Percentiles rank a stretch among this genome's conserved stretches.
Conservation (phyloP, 192 early-diverging fungal species). For the Rhizoclosmatium globosum region DNA sequence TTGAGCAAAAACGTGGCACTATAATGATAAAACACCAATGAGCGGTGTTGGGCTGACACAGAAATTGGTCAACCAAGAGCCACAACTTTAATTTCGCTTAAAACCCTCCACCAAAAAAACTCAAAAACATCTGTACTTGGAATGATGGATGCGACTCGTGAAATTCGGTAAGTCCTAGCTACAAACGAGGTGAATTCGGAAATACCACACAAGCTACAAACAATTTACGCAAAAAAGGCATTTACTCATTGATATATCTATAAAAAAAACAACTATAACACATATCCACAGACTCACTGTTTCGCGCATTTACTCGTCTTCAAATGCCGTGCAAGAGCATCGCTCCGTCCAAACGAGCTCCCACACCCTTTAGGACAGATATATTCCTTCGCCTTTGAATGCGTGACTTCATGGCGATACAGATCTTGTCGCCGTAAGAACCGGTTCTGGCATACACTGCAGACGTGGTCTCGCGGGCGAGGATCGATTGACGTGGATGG, state of each 20-base stretch:
- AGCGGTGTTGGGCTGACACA: no score
- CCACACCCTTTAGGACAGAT: slow-evolving; percentile 28
- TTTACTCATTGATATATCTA: not conserved
- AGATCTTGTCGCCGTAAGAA: slow-evolving; percentile 35
- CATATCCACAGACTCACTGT: not conserved
- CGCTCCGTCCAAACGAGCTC: slow-evolving; percentile 21
- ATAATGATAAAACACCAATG: no score
- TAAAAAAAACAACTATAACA: not conserved
- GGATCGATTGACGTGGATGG: not conserved
- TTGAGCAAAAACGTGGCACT: no score
- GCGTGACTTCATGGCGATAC: slow-evolving; percentile 25
- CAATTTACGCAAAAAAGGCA: no score
- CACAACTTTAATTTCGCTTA: no score
- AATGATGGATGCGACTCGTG: no score
- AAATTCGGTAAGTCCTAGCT: no score
- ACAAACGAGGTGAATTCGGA: no score
- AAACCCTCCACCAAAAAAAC: no score
- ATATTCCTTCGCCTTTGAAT: slow-evolving; percentile 1
- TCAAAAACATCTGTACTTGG: no score
- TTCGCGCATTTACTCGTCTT: slow-evolving; percentile 1
- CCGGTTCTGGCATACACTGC: slow-evolving; percentile 1
- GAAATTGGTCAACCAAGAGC: no score
- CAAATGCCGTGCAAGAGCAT: slow-evolving; percentile 28
- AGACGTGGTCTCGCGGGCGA: slow-evolving; percentile 2
- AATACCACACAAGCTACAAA: no score